Base-by-base conservation (phyloP, 164 flowering plant genomes). In the Akebia trifoliata region DNA sequence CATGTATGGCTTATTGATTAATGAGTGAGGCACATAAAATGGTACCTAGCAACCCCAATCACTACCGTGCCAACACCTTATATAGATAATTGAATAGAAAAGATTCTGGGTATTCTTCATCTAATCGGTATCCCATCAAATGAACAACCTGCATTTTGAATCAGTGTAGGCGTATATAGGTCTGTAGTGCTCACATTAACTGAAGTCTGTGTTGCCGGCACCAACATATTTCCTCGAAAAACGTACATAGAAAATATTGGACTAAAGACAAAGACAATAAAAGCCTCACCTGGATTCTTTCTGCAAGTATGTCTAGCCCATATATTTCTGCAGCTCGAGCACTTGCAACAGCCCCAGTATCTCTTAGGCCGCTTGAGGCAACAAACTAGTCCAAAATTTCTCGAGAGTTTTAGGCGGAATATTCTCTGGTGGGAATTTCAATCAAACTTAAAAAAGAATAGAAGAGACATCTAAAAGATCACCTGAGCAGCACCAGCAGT, bases 401-500 rank as follows among this genome's bases (percentile, higher is more conserved):
- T 2, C 0, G 15, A 47, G 22, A n/a, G n/a, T n/a, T n/a, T 44
- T 56, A 50, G n/a, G n/a, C n/a, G n/a, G 44, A 53, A 24, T 12
- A 32, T 8, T 40, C 17, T 8, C 24, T 20, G 50, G 10, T 37
- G 30, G 17, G 6, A 38, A 25, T 12, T 29, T 30, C 21, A 29
- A 31, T 52, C 55, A 21, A 54, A 20, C 34, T n/a, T 44, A 34
- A 22, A 42, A 51, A 29, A 4, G 21, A 22, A 28, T 2, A 8
- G 25, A 6, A 50, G 24, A 11, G 8, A 14, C 38, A 14, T 40
- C 56, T n/a, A 21, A 52, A 22, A 51, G 36, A 62, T 61, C 25
- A 78, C 84, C 82, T 76, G 73, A 48, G 87, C 87, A 40, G 54
- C 92, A 64, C 79, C 87, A 44, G 97, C 97, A 61, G 95, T 80